Conservation (phyloP, 495 filamentous ascomycete genomes). For the Aspergillus bertholletiae region DNA sequence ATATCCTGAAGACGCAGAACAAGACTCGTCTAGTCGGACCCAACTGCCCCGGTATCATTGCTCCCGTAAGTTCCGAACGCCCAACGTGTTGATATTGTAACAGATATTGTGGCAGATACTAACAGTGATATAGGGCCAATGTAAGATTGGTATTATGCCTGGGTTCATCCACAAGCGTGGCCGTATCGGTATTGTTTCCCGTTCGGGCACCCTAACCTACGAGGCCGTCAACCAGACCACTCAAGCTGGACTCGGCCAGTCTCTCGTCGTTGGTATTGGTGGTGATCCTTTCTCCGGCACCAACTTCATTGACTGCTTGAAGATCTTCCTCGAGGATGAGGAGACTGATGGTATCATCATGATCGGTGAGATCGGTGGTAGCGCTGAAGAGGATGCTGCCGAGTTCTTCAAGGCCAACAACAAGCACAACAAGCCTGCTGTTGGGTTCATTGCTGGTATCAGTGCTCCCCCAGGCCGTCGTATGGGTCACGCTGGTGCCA, state of each 20-base stretch:
- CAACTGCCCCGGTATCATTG: slow-evolving; percentile 99
- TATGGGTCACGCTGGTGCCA: slow-evolving; percentile 98
- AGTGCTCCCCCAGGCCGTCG: slow-evolving; percentile 91
- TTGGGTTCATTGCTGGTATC: slow-evolving; percentile 98
- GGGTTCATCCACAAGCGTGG: slow-evolving; percentile 99
- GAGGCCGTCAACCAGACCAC: slow-evolving; percentile 99
- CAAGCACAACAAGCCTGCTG: slow-evolving; percentile 88
- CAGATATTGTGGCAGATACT: slow-evolving; percentile 11
- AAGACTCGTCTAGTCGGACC: slow-evolving; percentile 96
- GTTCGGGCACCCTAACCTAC: slow-evolving; percentile 97
- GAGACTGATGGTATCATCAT: slow-evolving; percentile 99
- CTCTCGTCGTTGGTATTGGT: slow-evolving; percentile 96
- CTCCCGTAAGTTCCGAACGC: slow-evolving; percentile 51
- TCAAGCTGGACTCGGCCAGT: slow-evolving; percentile 92
- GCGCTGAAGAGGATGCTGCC: slow-evolving; percentile 94
- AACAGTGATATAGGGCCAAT: slow-evolving; percentile 68
- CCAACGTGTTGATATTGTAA: background rate
- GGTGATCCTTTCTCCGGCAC: slow-evolving; percentile 98
- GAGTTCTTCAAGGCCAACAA: slow-evolving; percentile 93
- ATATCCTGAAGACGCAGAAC: slow-evolving; percentile 94
- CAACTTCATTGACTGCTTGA: slow-evolving; percentile 99
- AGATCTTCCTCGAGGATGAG: slow-evolving; percentile 91
- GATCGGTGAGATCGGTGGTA: slow-evolving; percentile 99
- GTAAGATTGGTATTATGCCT: slow-evolving; percentile 99
- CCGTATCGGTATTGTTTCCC: slow-evolving; percentile 95